These are phyloP conservation scores for Emergomyces orientalis DNA, from an alignment of 2,329 filamentous ascomycete genomes.

Conservation along the genomic window DNA sequence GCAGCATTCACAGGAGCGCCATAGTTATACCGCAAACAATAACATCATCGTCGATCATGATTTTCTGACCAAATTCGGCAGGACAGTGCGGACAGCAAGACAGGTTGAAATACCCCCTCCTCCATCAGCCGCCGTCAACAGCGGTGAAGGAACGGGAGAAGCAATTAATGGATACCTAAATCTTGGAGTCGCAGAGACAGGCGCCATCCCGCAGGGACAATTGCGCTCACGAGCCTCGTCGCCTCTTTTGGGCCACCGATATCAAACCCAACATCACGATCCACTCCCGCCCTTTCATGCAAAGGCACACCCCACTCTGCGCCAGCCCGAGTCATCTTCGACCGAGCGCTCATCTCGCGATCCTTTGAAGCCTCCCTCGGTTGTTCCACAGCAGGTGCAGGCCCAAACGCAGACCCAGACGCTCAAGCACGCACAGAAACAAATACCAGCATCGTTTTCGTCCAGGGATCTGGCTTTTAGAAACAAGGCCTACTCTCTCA, in stretches of 20 bases:
- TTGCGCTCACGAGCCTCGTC: constrained; percentile 39
- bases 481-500: neutral
- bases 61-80: neutral
- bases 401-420: constrained; percentile 11
- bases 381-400: constrained; percentile 34
- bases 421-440: constrained; percentile 16
- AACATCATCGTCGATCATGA: constrained; percentile 4
- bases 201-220: constrained; percentile 10
- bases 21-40: neutral
- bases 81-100: neutral
- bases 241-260: constrained; percentile 35
- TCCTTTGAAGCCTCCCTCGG: constrained; percentile 32
- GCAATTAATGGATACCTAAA: neutral
- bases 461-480: constrained; percentile 19
- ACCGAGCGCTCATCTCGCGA: constrained; percentile 42
- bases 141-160: neutral
- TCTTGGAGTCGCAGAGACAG: neutral
- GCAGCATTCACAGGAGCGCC: neutral
- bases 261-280: constrained; percentile 22
- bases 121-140: neutral
- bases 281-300: constrained; percentile 25
- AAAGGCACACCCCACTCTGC: constrained; percentile 31
- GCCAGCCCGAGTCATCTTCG: constrained; percentile 35
- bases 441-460: constrained; percentile 19
- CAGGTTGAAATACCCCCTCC: neutral